Evolutionary conservation across 345 rosid genomes (phyloP).

Genomic region (Erucastrum elatum): DNA sequence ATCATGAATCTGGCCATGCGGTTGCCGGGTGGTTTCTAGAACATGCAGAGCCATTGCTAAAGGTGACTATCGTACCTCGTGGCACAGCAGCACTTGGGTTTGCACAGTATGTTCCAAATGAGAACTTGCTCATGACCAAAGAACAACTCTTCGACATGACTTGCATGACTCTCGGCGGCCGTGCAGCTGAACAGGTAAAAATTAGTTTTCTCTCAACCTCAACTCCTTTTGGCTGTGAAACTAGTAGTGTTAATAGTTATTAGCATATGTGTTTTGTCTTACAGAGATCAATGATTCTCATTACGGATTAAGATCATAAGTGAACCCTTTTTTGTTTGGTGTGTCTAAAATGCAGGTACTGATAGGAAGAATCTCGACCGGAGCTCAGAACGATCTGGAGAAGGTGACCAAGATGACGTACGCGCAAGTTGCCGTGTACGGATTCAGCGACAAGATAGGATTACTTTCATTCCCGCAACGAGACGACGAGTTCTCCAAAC

Average conservation of each 20-base stretch:
- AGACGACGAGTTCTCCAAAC: conserved; percentile 85
- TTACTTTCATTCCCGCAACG: conserved; percentile 88
- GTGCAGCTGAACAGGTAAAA: background rate
- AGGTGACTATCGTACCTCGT: background rate
- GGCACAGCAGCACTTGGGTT: background rate
- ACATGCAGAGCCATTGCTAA: background rate
- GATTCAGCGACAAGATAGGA: conserved; percentile 94
- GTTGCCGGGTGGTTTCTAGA: background rate
- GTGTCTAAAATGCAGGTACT: conserved; percentile 53
- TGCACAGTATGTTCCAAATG: background rate
- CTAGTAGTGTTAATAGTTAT: conserved; percentile 2
- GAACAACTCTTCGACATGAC: background rate
- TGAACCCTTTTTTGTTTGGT: conserved; percentile 11
- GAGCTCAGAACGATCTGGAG: conserved; percentile 96
- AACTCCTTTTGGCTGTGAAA: conserved; percentile 4
- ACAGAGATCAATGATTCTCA: conserved; percentile 1
- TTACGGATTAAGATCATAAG: conserved; percentile 3
- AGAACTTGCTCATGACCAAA: background rate
- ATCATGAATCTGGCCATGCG: background rate
- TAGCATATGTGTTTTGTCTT: background rate
- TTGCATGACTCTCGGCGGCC: background rate
- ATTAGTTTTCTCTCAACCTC: conserved; percentile 3
- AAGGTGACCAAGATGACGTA: conserved; percentile 96
- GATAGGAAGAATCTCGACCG: conserved; percentile 89
- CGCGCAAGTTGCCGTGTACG: conserved; percentile 91